Base-by-base conservation (phyloP, 2,329 filamentous ascomycete species). In the Aureobasidium sp. region DNA sequence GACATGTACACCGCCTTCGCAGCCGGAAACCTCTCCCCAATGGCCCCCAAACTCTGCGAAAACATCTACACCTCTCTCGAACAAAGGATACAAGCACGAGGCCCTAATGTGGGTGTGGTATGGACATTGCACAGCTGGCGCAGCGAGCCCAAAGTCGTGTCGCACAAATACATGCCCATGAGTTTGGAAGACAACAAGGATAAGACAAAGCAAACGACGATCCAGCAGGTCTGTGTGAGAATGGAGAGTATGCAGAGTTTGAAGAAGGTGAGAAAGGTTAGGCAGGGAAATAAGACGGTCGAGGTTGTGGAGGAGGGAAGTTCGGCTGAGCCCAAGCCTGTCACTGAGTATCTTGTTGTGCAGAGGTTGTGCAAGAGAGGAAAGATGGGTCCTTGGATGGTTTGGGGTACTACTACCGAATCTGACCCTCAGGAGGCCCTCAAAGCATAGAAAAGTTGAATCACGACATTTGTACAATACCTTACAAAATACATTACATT, bases 341-440 rank as follows among this genome's bases (percentile, higher is more conserved):
- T 75, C 64, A 74, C 71, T 2, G 80, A 83, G 68, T 81, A 82
- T 64, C 67, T 82, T 34, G 80, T 82, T 15, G 67, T 82, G 27
- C 80, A 82, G 71, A 75, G 77, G 68, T 65, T 77, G 37, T 68
- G 75, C 39, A 72, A 75, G 68, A 71, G 71, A 34, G 75, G 77
- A 9, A 70, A 75, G 63, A 71, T 77, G 44, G 71, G 72, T 13
- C 69, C 73, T 17, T 83, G 80, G 80, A 77, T 74, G 65, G 69
- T 82, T 56, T 82, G 80, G 80, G 80, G 80, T 3, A 75, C 75
- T 62, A 68, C 75, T 50, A 73, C 73, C 32, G 76, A 79, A 63
- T 78, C 75, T 8, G 76, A 71, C 20, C 51, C 78, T 53, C 68
- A 75, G 8, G 46, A 60, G 42, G 29, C 57, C 20, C 29, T 58